Evolutionary conservation across 73 alveolate genomes (phyloP), one percentile per base, ranked within the genome.

Genomic region (Symbiodinium pilosum): DNA sequence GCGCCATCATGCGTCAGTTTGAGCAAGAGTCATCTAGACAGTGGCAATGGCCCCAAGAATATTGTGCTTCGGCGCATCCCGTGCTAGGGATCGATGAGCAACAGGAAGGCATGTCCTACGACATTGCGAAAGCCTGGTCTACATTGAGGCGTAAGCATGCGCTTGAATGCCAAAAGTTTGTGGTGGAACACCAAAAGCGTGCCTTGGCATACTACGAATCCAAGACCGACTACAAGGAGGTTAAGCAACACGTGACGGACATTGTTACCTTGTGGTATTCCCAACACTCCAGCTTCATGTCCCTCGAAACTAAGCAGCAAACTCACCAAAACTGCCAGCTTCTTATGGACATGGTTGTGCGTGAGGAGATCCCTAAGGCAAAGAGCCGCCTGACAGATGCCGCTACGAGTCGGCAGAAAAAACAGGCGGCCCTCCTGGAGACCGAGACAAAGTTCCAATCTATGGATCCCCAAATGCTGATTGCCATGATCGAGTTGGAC

Each of bases 381-480:
- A 47, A 85, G 81, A 47, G 93, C 56, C 47, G 81, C 30, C 3
- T 44, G 43, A 47, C 93, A 4, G 83, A 43, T 8, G n/a, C 93
- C 4, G 83, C 77, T 12, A 51, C 54, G 44, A 52, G 24, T 4
- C 39, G 83, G 93, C 54, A 85, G 81, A 43, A 43, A 26, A 47
- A 30, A 81, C 93, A 56, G 26, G 75, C 75, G 0, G 93, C 93
- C 3, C 93, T 85, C 9, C 20, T 85, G 51, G 93, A 43, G 30
- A 81, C 93, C 6, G 93, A 85, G 51, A 85, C 93, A 32, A 47
- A 47, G 21, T 85, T 85, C 40, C 93, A 85, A 52, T n/a, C 93
- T 81, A 85, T 85, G 93, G 93, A 47, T 51, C 93, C 93, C 16
- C 93, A 85, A 38, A 85, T 85, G 77, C 83, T 86, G 40, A 51